Evolutionary conservation across 164 flowering plant genomes (phyloP).

Genomic region (Cinnamomum chago): DNA sequence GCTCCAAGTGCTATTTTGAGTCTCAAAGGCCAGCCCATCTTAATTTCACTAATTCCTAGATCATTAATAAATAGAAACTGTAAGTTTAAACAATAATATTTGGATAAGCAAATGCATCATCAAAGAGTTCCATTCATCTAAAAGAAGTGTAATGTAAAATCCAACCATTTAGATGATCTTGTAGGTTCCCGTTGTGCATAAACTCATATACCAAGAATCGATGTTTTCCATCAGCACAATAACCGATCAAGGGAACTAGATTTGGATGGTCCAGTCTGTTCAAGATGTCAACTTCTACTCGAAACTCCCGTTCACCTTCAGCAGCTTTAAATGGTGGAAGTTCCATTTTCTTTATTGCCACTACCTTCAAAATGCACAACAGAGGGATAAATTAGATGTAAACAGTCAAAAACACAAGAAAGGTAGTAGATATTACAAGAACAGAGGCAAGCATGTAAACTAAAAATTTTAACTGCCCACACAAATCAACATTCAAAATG

Average conservation of each 20-base stretch:
- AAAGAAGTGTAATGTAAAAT: background rate
- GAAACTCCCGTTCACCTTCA: slow-evolving; percentile 93
- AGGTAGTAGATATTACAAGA: background rate
- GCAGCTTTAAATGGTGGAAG: slow-evolving; percentile 76
- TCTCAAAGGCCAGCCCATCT: slow-evolving; percentile 88
- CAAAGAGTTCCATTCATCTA: background rate
- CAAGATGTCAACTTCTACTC: slow-evolving; percentile 95
- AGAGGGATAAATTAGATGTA: background rate
- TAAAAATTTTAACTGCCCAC: background rate
- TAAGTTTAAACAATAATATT: background rate
- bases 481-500: background rate
- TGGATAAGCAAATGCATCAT: background rate
- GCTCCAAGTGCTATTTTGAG: slow-evolving; percentile 89
- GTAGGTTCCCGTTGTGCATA: slow-evolving; percentile 89
- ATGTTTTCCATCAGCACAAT: slow-evolving; percentile 96
- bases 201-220: slow-evolving; percentile 92
- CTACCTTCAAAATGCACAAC: slow-evolving; percentile 42
- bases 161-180: slow-evolving; percentile 84
- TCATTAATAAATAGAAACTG: background rate
- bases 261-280: slow-evolving; percentile 96
- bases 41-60: slow-evolving; percentile 59
- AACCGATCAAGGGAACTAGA: slow-evolving; percentile 83
- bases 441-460: background rate
- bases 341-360: slow-evolving; percentile 98
- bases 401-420: background rate